Evolutionary conservation across 768 basidiomycete species (phyloP).

Genomic region (Russula earlei): DNA sequence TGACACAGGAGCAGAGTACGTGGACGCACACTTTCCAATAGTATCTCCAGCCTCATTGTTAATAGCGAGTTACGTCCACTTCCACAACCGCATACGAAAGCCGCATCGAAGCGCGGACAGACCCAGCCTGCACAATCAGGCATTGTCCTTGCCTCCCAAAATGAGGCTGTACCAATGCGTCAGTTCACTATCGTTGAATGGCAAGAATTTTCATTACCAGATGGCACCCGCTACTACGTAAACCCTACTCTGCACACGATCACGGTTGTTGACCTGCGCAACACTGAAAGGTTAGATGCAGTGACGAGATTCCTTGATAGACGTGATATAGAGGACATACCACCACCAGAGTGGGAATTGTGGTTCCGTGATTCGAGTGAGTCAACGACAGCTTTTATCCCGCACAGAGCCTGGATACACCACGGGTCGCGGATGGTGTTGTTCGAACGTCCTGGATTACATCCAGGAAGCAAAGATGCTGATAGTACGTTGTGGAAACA

Average conservation of each 20-base stretch:
- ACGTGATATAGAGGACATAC: slow-evolving; percentile 28
- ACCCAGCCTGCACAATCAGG: slow-evolving; percentile 1
- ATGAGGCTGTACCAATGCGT: slow-evolving; percentile 26
- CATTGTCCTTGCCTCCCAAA: slow-evolving; percentile 20
- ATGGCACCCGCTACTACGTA: slow-evolving; percentile 58
- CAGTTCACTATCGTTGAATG: too few relatives aligned
- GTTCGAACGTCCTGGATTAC: slow-evolving; percentile 23
- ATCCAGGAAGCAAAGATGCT: too few relatives aligned
- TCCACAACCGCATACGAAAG: slow-evolving; percentile 31
- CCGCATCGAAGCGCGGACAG: slow-evolving; percentile 17
- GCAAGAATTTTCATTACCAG: slow-evolving; percentile 68
- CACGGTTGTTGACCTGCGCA: slow-evolving; percentile 60
- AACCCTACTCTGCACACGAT: slow-evolving; percentile 51
- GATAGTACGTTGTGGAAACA: too few relatives aligned
- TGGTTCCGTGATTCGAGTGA: slow-evolving; percentile 46
- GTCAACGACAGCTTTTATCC: slow-evolving; percentile 28
- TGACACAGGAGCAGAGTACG: slow-evolving; percentile 24
- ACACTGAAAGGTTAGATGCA: slow-evolving; percentile 37
- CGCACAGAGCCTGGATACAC: slow-evolving; percentile 51
- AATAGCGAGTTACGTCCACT: slow-evolving; percentile 54
- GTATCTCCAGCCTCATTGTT: background rate
- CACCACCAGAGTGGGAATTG: slow-evolving; percentile 40
- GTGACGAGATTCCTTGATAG: slow-evolving; percentile 40
- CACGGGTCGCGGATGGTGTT: slow-evolving; percentile 48
- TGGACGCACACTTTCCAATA: slow-evolving; percentile 1